Percentiles rank a stretch among this genome's conserved stretches.
Evolutionary conservation across 257 asterid species (phyloP).

Genomic region (Datura wrightii): DNA sequence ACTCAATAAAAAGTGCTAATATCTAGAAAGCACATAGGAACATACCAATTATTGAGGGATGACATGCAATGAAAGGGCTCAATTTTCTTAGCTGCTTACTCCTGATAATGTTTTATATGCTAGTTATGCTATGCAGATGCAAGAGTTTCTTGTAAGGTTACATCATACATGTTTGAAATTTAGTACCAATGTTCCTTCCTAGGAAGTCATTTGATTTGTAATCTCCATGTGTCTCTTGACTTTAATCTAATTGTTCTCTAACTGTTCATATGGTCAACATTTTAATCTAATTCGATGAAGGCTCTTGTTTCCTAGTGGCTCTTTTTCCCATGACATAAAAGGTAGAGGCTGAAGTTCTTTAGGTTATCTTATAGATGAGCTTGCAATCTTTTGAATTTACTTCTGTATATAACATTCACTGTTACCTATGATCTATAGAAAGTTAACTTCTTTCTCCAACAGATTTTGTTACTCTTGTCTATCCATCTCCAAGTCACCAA

Average conservation of each 20-base stretch:
- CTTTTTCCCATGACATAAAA: not conserved
- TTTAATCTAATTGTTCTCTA: not conserved
- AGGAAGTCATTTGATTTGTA: not conserved
- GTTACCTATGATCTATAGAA: no score
- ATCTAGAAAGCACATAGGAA: not conserved
- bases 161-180: not conserved
- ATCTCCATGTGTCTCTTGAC: not conserved
- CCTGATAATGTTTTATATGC: not conserved
- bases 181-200: not conserved
- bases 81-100: not conserved
- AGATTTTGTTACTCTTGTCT: no score
- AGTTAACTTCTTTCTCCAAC: no score
- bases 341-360: not conserved
- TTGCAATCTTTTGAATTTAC: no score
- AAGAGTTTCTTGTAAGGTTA: not conserved
- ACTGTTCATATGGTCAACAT: rapidly evolving
- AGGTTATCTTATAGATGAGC: not conserved
- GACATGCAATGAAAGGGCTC: not conserved
- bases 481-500: no score
- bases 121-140: not conserved
- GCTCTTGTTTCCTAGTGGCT: not conserved
- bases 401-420: no score
- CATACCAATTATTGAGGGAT: not conserved
- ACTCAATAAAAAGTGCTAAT: not conserved
- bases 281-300: not conserved